Base-by-base conservation (phyloP, 257 asterid genomes). In the Solanum piurae region DNA sequence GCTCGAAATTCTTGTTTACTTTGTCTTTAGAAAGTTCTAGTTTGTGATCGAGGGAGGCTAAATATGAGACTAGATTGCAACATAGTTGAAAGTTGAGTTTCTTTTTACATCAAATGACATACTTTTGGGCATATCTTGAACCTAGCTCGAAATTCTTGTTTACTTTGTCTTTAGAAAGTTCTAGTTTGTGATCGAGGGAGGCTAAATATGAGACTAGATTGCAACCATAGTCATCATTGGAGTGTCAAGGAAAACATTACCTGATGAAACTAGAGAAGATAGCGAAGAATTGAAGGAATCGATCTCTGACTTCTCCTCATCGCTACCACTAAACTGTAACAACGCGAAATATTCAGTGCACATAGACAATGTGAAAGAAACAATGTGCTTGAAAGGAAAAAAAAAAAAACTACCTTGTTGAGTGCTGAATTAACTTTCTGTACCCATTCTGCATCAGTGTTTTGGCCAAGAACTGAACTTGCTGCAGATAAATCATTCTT, bases 301-400 rank as follows among this genome's bases (percentile, higher is more conserved):
- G 8, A 89, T 93, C 92, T 92, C 96, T 55, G 93, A 88, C 90
- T 93, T 94, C 95, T 96, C 99, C 89, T 97, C 98, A 36, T 94
- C 93, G 84, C 95, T 94, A 23, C 93, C 90, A 90, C 98, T 96
- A 95, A 97, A 91, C 99, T 97, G 96, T 83, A 46, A 27, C 20
- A 80, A 46, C 6, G 1, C 29, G 33, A 42, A 13, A 52, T 9
- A 49, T 44, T 86, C 64, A 71, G 76, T 9, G 10, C 21, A 68
- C 88, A 88, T 18, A 80, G 69, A 80, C 6, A 49, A 46, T 16
- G 14, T 46, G 36, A 18, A 77, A 42, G 89, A 94, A 79, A 79
- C 27, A 44, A 44, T 44, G 40, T 42, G 64, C 16, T 25, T 44
- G 64, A 27, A 76, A 76, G 13, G 60, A 6, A 40, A 55, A 33